Evolutionary conservation across 139 green algal genomes (phyloP).

Genomic region (Chloropicon primus): DNA sequence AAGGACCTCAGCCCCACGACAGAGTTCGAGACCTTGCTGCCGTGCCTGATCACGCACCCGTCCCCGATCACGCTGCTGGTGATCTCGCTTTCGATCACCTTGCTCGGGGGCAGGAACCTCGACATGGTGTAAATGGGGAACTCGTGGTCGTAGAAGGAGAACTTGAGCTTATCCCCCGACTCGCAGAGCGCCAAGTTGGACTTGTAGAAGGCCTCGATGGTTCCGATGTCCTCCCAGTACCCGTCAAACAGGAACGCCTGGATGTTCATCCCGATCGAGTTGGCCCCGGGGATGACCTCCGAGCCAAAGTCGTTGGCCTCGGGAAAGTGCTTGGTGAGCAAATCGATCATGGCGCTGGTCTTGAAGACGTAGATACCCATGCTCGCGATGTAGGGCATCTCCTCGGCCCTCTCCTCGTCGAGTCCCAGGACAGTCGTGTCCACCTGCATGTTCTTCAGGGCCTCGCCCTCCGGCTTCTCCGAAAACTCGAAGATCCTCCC

Average conservation of each 20-base stretch:
- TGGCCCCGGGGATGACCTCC: slow-evolving; percentile 74
- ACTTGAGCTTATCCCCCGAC: slow-evolving; percentile 50
- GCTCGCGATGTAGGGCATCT: slow-evolving; percentile 95
- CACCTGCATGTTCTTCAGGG: slow-evolving; percentile 62
- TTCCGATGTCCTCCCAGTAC: slow-evolving; percentile 91
- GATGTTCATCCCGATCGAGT: slow-evolving; percentile 54
- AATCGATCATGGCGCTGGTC: slow-evolving; percentile 38
- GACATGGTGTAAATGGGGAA: slow-evolving; percentile 73
- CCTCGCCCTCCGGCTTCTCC: slow-evolving; percentile 70
- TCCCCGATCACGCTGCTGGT: slow-evolving; percentile 44
- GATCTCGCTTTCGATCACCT: slow-evolving; percentile 48
- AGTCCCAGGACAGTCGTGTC: slow-evolving; percentile 92
- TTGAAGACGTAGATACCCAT: slow-evolving; percentile 98
- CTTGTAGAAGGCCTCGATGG: slow-evolving; percentile 93
- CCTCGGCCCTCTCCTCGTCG: slow-evolving; percentile 57
- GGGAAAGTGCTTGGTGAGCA: slow-evolving; percentile 43
- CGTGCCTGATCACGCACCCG: slow-evolving; percentile 40
- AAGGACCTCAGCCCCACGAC: slow-evolving; percentile 64
- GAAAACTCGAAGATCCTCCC: slow-evolving; percentile 85
- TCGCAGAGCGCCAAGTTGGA: slow-evolving; percentile 85
- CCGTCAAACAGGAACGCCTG: slow-evolving; percentile 66
- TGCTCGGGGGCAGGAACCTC: slow-evolving; percentile 64
- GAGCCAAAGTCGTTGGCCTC: slow-evolving; percentile 67
- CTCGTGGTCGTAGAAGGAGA: slow-evolving; percentile 61
- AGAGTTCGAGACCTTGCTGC: slow-evolving; percentile 37